phyloP scores from a whole-genome alignment of 495 filamentous ascomycete genomes.

The Glonium stellatum region DNA sequence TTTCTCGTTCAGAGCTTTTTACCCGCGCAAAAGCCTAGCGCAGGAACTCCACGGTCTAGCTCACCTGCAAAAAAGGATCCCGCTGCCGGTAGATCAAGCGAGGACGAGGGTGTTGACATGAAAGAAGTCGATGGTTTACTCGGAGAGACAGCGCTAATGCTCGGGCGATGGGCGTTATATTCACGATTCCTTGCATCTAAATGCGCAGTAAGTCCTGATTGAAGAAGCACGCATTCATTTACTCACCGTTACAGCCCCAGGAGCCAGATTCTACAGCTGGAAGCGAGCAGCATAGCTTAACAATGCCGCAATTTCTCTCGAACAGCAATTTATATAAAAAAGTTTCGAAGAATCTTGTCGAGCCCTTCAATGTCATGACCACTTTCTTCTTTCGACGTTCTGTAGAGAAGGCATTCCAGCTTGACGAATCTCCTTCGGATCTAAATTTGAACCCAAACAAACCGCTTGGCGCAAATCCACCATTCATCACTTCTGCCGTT shows the following conservation, averaged over 20 bases:
- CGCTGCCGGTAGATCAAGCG: constrained; percentile 47
- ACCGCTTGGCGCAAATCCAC: constrained; percentile 62
- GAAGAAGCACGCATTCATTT: constrained; percentile 1
- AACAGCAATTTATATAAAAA: constrained; percentile 72
- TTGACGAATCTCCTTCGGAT: constrained; percentile 86
- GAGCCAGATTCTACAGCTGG: constrained; percentile 12
- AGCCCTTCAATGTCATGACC: constrained; percentile 79
- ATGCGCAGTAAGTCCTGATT: constrained; percentile 53
- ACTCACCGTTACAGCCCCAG: constrained; percentile 27
- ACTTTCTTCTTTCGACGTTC: constrained; percentile 94
- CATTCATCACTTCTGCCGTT: constrained; percentile 89
- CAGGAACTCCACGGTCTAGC: constrained; percentile 41
- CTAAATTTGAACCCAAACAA: constrained; percentile 65
- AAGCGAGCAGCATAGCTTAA: constrained; percentile 32
- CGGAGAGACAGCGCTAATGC: constrained; percentile 81
- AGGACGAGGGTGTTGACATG: constrained; percentile 92
- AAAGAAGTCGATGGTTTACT: constrained; percentile 85
- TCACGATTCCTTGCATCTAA: constrained; percentile 80
- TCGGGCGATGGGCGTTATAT: constrained; percentile 89
- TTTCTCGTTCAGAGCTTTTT: constrained; percentile 94
- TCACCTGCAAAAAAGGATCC: constrained; percentile 52
- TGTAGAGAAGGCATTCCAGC: constrained; percentile 93
- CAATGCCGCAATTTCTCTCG: constrained; percentile 60
- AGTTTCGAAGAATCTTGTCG: constrained; percentile 60
- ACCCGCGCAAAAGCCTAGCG: constrained; percentile 46